Evolutionary conservation across 208 protist species (phyloP).

Genomic region (Kentomonas sorsogonicus): DNA sequence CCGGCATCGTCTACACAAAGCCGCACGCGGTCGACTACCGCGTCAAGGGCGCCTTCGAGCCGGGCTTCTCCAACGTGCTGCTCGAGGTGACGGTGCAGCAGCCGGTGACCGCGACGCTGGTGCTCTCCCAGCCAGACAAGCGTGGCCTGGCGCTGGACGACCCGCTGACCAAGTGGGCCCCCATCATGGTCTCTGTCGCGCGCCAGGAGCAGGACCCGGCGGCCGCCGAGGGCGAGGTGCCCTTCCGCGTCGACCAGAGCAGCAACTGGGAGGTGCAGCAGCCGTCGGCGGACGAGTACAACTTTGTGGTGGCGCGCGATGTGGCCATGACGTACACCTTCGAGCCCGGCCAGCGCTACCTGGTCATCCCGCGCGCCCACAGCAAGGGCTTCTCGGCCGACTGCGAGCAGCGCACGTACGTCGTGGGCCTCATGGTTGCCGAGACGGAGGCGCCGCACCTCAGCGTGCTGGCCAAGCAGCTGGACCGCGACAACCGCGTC

Average conservation of each 20-base stretch:
- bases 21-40: slow-evolving; percentile 35
- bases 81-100: slow-evolving; percentile 38
- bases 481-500: slow-evolving; percentile 25
- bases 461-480: slow-evolving; percentile 31
- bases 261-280: slow-evolving; percentile 25
- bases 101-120: slow-evolving; percentile 35
- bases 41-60: slow-evolving; percentile 45
- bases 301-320: slow-evolving; percentile 48
- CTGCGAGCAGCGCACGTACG: slow-evolving; percentile 37
- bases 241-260: slow-evolving; percentile 23
- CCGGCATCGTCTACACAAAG: slow-evolving; percentile 27
- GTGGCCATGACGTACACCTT: slow-evolving; percentile 55
- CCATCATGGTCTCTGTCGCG: slow-evolving; percentile 56
- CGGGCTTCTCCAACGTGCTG: slow-evolving; percentile 32
- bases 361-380: slow-evolving; percentile 63
- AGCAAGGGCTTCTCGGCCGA: slow-evolving; percentile 31
- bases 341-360: slow-evolving; percentile 43
- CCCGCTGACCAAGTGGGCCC: slow-evolving; percentile 24
- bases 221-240: neutral
- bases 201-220: slow-evolving; percentile 10
- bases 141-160: slow-evolving; percentile 27
- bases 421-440: slow-evolving; percentile 33
- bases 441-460: slow-evolving; percentile 29
- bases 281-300: slow-evolving; percentile 31
- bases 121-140: slow-evolving; percentile 68